Base-by-base conservation (phyloP, 2,329 filamentous ascomycete genomes). In the Botryotinia convoluta region DNA sequence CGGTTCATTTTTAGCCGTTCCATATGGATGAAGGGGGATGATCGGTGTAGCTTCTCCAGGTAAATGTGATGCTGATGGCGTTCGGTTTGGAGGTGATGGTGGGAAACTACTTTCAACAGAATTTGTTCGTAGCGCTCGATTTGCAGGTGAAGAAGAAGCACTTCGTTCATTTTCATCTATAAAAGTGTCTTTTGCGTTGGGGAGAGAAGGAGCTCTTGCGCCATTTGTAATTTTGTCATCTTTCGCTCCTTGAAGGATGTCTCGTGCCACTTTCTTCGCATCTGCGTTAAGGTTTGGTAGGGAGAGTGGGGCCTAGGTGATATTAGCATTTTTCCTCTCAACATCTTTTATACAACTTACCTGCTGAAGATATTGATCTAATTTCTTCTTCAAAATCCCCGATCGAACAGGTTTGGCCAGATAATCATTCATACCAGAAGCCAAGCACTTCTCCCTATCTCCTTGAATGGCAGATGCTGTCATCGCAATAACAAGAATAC, bases 361-460 rank as follows among this genome's bases (percentile, higher is more conserved):
- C 76, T 79, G 79, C 51, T 78, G 74, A 75, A 92, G 85, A 78
- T 92, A 92, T 44, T 87, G 86, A 77, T 92, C 90, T 20, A 98
- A 84, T 84, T 98, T 95, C 79, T 90, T 90, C 83, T 93, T 96
- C 71, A 98, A 85, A 59, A 97, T 91, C 64, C 95, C 92, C 6
- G 93, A 93, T 74, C 94, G 89, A n/a, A 98, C 95, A 1, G 95
- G 95, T 81, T 98, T 98, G 26, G 95, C 94, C 1, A 98, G 88
- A 79, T 98, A 98, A 79, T 98, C 96, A 82, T 98, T 97, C 95
- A 98, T 98, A 62, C 95, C 95, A 1, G 94, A 93, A 68, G 94
- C 93, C n/a, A 98, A 85, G 78, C 95, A 98, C 83, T 97, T 98
- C 81, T 98, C 95, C 65, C 95, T 88, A 81, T 98, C 95, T 29